phyloP scores from a whole-genome alignment of 371 early-diverging fungal genomes.

The Neoconidiobolus thromboides region DNA sequence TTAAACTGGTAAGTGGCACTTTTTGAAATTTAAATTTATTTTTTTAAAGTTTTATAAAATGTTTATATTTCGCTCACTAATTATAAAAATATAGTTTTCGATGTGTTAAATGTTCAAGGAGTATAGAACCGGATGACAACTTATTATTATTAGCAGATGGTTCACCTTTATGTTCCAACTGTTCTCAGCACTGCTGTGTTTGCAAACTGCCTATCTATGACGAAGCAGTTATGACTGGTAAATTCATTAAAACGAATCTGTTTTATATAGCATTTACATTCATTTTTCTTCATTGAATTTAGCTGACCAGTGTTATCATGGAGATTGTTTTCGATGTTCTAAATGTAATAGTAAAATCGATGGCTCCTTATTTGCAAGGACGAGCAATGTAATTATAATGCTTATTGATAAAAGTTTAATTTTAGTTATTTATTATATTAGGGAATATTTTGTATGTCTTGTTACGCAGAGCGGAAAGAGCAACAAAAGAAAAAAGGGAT shows the following conservation, averaged over 20 bases:
- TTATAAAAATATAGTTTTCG: slow-evolving; percentile 28
- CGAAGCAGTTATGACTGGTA: slow-evolving; percentile 76
- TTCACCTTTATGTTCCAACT: slow-evolving; percentile 67
- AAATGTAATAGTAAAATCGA: slow-evolving; percentile 8
- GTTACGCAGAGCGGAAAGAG: slow-evolving; percentile 15
- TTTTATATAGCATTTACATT: background rate
- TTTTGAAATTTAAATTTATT: background rate
- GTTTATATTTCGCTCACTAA: background rate
- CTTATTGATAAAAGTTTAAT: too few relatives aligned
- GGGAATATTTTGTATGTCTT: slow-evolving; percentile 24
- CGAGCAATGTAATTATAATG: background rate
- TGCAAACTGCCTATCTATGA: slow-evolving; percentile 66
- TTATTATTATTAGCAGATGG: slow-evolving; percentile 60
- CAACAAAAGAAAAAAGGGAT: slow-evolving; percentile 6
- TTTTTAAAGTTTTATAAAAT: background rate
- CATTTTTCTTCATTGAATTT: background rate
- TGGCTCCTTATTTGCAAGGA: slow-evolving; percentile 6
- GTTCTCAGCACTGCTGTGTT: slow-evolving; percentile 64
- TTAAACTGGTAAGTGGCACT: slow-evolving; percentile 36
- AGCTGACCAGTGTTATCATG: slow-evolving; percentile 18
- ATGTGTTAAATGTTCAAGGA: slow-evolving; percentile 52
- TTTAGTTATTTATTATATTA: background rate
- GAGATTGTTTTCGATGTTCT: slow-evolving; percentile 19
- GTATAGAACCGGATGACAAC: slow-evolving; percentile 62
- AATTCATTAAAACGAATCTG: background rate